These are phyloP conservation scores for Alternaria hordeiaustralica DNA, from an alignment of 2,329 filamentous ascomycete genomes.

Conservation along the genomic window DNA sequence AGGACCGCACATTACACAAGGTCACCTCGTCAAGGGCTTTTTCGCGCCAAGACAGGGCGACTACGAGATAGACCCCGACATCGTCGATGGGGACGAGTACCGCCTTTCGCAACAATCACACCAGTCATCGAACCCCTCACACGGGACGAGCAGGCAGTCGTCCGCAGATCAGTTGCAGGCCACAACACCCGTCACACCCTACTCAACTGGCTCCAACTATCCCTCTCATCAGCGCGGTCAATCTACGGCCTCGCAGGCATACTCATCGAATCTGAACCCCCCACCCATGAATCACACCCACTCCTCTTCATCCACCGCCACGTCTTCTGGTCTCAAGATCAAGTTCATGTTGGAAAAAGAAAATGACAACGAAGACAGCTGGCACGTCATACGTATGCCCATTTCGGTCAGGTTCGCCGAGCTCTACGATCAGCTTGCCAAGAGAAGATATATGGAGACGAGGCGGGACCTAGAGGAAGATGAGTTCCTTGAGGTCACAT, in stretches of 20 bases:
- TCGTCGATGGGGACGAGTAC: constrained; percentile 70
- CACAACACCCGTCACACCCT: constrained; percentile 44
- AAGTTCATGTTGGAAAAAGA: too few species aligned
- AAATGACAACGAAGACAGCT: constrained; percentile 54
- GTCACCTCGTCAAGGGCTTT: constrained; percentile 84
- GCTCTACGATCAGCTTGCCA: constrained; percentile 82
- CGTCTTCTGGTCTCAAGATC: constrained; percentile 71
- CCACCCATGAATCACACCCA: constrained; percentile 49
- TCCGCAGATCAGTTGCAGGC: constrained; percentile 49
- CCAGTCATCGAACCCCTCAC: constrained; percentile 47
- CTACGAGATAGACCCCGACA: constrained; percentile 84
- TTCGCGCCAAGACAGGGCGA: constrained; percentile 90
- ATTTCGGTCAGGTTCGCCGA: constrained; percentile 78
- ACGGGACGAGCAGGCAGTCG: constrained; percentile 45
- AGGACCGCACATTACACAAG: constrained; percentile 82
- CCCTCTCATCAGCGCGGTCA: constrained; percentile 54
- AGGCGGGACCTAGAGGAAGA: too few species aligned
- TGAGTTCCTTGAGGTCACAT: too few species aligned
- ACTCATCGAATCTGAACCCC: constrained; percentile 39
- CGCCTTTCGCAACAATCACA: constrained; percentile 68
- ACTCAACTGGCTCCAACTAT: constrained; percentile 44
- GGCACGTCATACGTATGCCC: constrained; percentile 88
- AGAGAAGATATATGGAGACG: too few species aligned
- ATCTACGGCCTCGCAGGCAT: constrained; percentile 38
- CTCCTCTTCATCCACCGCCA: constrained; percentile 42